Conservation (phyloP, 192 early-diverging fungal genomes). For the Coemansia sp. region DNA sequence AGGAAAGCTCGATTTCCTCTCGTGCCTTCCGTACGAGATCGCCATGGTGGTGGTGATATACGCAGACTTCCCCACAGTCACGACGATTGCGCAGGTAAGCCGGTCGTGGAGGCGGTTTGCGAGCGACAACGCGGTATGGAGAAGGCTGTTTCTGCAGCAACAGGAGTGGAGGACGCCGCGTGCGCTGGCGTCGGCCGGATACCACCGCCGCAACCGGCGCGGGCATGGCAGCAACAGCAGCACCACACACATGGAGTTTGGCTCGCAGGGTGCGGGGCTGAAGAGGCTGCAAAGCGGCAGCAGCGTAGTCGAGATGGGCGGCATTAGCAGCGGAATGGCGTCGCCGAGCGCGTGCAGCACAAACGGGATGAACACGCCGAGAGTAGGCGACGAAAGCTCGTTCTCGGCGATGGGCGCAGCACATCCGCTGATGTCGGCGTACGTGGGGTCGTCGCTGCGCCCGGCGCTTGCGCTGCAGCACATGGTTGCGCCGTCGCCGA, state of each 20-base stretch:
- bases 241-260: not conserved
- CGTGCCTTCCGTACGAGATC: conserved; percentile 71
- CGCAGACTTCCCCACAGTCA: conserved; percentile 63
- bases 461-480: conserved; percentile 48
- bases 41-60: conserved; percentile 65
- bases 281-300: not conserved
- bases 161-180: conserved; percentile 55
- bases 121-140: conserved; percentile 74
- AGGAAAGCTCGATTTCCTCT: conserved; percentile 58
- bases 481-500: conserved; percentile 49
- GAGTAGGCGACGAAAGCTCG: conserved; percentile 28
- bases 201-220: conserved; percentile 9
- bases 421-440: conserved; percentile 28
- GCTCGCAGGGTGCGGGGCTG: not conserved
- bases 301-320: not conserved
- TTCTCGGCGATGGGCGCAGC: not conserved
- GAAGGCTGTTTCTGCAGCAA: conserved; percentile 58
- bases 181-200: conserved; percentile 25
- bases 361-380: conserved; percentile 26
- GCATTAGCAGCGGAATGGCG: conserved; percentile 5
- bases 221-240: no score
- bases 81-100: conserved; percentile 62
- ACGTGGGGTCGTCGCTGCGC: conserved; percentile 39
- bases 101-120: conserved; percentile 66
- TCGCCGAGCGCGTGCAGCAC: conserved; percentile 20